These are phyloP conservation scores for Thinopyrum elongatum DNA, from an alignment of 176 grass and related monocot species.

Conservation along the genomic window DNA sequence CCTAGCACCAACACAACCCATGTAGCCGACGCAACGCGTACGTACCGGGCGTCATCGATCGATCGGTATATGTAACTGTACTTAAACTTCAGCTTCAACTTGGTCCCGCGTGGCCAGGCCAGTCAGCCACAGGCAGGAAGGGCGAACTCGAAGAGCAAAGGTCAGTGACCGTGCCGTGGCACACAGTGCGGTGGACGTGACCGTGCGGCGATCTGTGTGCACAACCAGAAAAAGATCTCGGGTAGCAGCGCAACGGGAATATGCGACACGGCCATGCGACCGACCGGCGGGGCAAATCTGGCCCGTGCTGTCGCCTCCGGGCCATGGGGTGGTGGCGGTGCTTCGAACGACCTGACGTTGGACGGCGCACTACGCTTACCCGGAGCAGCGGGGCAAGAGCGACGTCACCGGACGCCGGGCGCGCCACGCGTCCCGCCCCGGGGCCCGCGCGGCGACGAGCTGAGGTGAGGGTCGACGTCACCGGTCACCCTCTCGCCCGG, in stretches of 20 bases:
- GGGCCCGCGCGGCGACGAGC: not conserved
- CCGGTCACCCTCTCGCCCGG: not conserved
- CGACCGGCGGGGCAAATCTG: not conserved
- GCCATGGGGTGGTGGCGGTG: not conserved
- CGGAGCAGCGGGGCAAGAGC: constrained; percentile 14
- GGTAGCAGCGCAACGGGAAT: not conserved
- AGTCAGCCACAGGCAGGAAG: no score
- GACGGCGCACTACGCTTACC: constrained; percentile 29
- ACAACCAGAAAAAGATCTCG: not conserved
- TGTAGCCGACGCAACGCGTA: not conserved
- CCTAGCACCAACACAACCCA: not conserved
- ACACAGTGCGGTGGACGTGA: not conserved
- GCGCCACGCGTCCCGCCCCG: constrained; percentile 27
- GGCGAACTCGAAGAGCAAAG: no score
- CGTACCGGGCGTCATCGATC: not conserved
- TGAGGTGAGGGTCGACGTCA: not conserved
- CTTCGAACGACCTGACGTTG: constrained; percentile 7
- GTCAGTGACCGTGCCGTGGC: not conserved
- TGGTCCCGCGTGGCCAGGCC: no score
- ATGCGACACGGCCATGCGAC: not conserved
- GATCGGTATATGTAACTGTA: not conserved
- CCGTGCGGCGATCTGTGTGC: not conserved
- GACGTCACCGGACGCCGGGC: constrained; percentile 29
- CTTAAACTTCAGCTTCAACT: not conserved
- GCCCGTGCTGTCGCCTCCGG: not conserved